Base-by-base conservation (phyloP, 1,139 yeast genomes). In the Debaryomyces udenii region DNA sequence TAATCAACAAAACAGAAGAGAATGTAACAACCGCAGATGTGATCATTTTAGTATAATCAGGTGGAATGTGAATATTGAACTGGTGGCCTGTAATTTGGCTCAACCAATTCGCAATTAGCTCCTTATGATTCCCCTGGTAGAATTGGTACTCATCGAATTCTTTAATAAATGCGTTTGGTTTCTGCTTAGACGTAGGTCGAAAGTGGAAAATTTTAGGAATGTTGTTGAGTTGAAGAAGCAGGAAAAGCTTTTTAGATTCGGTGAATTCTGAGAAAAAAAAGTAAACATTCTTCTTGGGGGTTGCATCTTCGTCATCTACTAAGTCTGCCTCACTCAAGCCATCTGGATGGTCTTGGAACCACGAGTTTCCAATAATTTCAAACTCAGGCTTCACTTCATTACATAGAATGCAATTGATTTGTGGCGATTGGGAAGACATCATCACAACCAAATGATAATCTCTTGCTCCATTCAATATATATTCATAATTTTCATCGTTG, bases 371-470 rank as follows among this genome's bases (percentile, higher is more conserved):
- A 37, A 71, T 70, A 16, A 76, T 67, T 27, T 65, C 65, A 56
- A 65, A 88, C 37, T 78, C 80, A 1, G 97, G 96, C 28, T 77
- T 80, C 52, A 87, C 76, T 37, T 83, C 81, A 18, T 68, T 55
- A 72, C 99, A 93, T 45, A 88, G 71, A 2, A 73, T 71, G 66
- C 99, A 93, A 27, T 88, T 88, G 57, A 89, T 77, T 51, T 80
- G 81, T 0, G 88, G 71, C 28, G 82, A 75, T 13, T 83, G 78
- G 2, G 97, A 90, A 0, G 97, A 86, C 51, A 93, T 66, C 41
- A 86, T 71, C 31, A 83, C 62, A 18, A 87, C 74, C 14, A 87
- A 55, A 37, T 85, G 78, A 60, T 80, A 83, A 54, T 89, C 90
- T 54, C 93, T 76, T 18, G 83, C 83, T 2, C 91, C 90, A 23